Base-by-base conservation (phyloP, 2,329 filamentous ascomycete species). In the Hypoxylon rubiginosum region DNA sequence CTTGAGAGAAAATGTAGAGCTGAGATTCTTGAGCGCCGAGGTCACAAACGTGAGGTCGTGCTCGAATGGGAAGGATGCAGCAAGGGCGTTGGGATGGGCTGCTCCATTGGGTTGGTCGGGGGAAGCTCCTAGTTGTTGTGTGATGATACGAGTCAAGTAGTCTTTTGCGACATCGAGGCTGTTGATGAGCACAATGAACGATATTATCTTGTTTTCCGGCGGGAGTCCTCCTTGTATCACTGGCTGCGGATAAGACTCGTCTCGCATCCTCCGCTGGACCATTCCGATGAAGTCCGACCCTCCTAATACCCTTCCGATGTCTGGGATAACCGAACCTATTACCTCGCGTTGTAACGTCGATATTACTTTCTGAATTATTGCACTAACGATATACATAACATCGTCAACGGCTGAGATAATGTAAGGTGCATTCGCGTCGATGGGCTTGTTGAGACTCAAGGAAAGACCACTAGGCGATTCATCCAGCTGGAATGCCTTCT, bases 381-480 rank as follows among this genome's bases (percentile, higher is more conserved):
- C 91, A 76, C 97, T 97, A 76, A 97, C 92, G 73, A 99, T 97
- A 80, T 98, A 99, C 95, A 99, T 98, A 75, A 98, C 94, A 81
- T 97, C 96, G 82, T 99, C 96, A 8, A 99, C 94, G 0, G 95
- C 94, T 1, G 94, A 94, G 46, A 96, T 95, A 73, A 99, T 97
- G 75, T 93, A 97, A 0, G 96, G 96, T 2, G 93, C 88, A 72
- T 94, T 93, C 62, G 90, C 87, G 56, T 91, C 88, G 46, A 97
- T 84, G 3, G 91, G 84, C 74, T 86, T 92, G 74, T 86, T 90
- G 45, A 91, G 84, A 75, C 90, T 93, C 34, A 99, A 83, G 0
- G 92, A 92, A 19, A 99, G 82, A 19, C 93, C 93, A 0, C 85
- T 81, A 0, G 96, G 96, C 19, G 90, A 87, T 78, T 99, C 97